These are phyloP conservation scores for Fusarium sp. DNA, from an alignment of 2,329 filamentous ascomycete genomes.

Conservation along the genomic window DNA sequence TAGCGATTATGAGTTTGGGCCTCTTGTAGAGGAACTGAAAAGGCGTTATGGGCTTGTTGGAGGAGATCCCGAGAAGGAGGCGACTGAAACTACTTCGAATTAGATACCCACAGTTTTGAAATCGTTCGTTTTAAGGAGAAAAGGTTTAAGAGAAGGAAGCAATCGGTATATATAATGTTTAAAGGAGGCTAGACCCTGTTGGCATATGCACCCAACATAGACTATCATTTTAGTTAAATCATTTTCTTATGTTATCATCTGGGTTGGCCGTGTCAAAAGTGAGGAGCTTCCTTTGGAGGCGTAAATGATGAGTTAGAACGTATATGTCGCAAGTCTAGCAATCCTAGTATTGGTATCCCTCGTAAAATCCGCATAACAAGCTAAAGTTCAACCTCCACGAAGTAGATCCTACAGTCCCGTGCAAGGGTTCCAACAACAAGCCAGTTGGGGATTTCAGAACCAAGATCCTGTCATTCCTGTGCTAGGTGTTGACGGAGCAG, in stretches of 20 bases:
- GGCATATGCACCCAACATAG: conserved; percentile 5
- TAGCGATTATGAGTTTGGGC: conserved; percentile 78
- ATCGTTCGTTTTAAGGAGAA: not conserved
- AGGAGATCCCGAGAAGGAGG: conserved; percentile 18
- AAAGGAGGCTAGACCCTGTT: conserved; percentile 10
- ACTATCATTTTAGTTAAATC: not conserved
- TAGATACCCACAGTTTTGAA: conserved; percentile 39
- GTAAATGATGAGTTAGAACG: no score
- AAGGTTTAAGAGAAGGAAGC: conserved; percentile 12
- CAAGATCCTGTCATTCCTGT: no score
- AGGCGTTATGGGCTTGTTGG: conserved; percentile 52
- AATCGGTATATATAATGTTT: conserved; percentile 28
- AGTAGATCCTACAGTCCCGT: no score
- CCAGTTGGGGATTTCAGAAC: no score
- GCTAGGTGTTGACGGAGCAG: no score
- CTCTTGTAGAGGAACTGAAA: conserved; percentile 69
- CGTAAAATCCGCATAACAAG: no score
- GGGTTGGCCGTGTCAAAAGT: not conserved
- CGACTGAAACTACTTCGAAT: conserved; percentile 37
- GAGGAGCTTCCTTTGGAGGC: no score
- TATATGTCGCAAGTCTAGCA: no score
- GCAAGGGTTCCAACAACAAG: no score
- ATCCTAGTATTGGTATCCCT: no score
- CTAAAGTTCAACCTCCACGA: no score
- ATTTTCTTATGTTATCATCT: conserved; percentile 1